Conservation (phyloP, 2,329 filamentous ascomycete genomes). For the Penicillium nordicum region DNA sequence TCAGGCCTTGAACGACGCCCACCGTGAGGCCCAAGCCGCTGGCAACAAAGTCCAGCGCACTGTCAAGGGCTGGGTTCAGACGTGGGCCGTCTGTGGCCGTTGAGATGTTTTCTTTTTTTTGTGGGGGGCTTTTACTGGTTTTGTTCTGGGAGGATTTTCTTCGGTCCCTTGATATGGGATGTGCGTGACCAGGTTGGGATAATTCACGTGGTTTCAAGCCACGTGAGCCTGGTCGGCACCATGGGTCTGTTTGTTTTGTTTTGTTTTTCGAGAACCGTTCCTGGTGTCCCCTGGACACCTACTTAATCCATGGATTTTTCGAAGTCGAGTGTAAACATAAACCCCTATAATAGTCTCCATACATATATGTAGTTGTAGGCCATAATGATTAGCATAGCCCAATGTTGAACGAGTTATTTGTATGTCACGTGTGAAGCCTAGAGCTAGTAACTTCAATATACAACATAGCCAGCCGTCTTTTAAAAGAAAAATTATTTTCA, state of each 20-base stretch:
- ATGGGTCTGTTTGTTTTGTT: neutral
- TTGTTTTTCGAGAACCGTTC: neutral
- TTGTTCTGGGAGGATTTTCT: neutral
- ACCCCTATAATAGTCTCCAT: neutral
- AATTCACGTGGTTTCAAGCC: neutral
- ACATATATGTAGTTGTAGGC: neutral
- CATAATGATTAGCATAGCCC: neutral
- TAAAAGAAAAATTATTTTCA: neutral
- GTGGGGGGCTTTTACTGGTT: neutral
- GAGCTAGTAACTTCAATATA: neutral
- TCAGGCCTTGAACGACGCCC: slow-evolving; percentile 40
- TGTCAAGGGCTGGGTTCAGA: slow-evolving; percentile 21
- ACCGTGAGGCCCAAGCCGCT: slow-evolving; percentile 5
- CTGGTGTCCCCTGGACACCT: neutral
- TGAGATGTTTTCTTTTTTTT: neutral
- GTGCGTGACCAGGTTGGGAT: neutral
- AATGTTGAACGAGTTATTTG: neutral
- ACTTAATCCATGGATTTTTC: neutral
- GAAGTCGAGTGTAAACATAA: neutral
- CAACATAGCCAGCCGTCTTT: neutral
- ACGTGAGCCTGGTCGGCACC: neutral
- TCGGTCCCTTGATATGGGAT: neutral
- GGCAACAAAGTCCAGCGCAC: slow-evolving; percentile 15
- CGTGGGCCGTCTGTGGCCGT: slow-evolving; percentile 13
- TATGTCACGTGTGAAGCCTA: neutral